Evolutionary conservation across 148 eudicot genomes (phyloP).

Genomic region (Dianthus caryophyllus): DNA sequence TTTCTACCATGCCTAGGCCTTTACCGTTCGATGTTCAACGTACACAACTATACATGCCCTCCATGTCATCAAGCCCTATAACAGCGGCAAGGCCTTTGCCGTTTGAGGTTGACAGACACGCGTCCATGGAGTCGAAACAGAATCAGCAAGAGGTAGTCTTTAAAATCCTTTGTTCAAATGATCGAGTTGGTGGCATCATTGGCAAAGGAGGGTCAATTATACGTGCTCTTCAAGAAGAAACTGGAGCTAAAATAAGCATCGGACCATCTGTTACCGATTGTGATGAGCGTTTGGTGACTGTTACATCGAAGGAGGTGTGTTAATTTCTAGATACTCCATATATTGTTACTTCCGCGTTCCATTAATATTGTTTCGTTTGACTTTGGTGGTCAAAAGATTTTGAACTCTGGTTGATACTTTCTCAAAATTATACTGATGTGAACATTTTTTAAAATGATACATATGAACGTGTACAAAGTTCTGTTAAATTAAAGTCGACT

Average conservation of each 20-base stretch:
- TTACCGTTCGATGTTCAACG: constrained; percentile 30
- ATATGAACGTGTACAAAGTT: no score
- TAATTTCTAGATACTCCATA: constrained; percentile 5
- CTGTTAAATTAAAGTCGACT: no score
- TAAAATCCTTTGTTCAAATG: constrained; percentile 55
- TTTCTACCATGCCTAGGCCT: constrained; percentile 28
- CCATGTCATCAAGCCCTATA: constrained; percentile 20
- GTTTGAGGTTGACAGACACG: constrained; percentile 30
- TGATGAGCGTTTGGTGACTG: constrained; percentile 59
- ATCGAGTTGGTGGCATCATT: constrained; percentile 63
- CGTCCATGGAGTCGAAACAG: constrained; percentile 23
- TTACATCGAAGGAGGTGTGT: constrained; percentile 64
- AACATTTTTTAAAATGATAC: no score
- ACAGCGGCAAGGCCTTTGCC: constrained; percentile 24
- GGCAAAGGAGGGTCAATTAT: constrained; percentile 71
- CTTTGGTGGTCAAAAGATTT: no score
- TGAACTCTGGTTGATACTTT: neutral
- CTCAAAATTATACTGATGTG: constrained; percentile 3
- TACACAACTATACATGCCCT: constrained; percentile 3
- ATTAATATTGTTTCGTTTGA: no score
- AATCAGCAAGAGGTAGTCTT: constrained; percentile 45
- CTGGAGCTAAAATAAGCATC: constrained; percentile 57
- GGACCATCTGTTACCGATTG: constrained; percentile 43
- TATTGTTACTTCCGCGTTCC: neutral
- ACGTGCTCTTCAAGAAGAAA: constrained; percentile 56